Base-by-base conservation (phyloP, 2,329 filamentous ascomycete genomes). In the Clarireedia monteithiana region DNA sequence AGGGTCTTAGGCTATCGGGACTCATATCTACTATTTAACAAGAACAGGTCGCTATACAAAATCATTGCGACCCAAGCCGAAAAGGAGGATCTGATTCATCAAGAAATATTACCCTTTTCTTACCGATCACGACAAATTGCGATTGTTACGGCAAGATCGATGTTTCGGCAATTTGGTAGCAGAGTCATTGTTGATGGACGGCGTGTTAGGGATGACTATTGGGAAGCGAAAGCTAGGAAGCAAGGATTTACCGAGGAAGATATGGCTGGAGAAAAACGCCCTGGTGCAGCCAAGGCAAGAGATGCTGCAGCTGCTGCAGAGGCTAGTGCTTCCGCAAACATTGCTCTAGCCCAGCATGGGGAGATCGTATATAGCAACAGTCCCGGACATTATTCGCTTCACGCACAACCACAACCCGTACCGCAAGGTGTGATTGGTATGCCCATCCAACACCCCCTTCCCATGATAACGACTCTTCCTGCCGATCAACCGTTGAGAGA, bases 201-300 rank as follows among this genome's bases (percentile, higher is more conserved):
- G 60, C 81, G 94, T 57, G 94, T 99, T 44, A 86, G 94, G 50
- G 94, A 99, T 72, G 94, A 99, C 70, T 99, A 99, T 73, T 99
- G 94, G 94, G 94, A 97, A 72, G 89, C 86, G 68, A 97, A 97
- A 73, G 94, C 94, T 6, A 82, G 88, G 48, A 99, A 97, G 73
- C 94, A 99, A 72, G 94, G 94, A 10, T 99, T 99, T 69, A 99
- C 94, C 1, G 94, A 99, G 70, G 91, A 95, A 60, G 94, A 99
- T 71, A 79, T 91, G 50, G 94, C 94, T 4, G 94, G 94, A 42
- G 94, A 99, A 74, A 97, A 99, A 77, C 81, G 94, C 61, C 94
- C 94, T 5, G 94, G 94, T 53, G 91, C 89, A 40, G 85, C 90
- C 57, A 96, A 95, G 74, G 88, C 88, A 59, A 81, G 92, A 67